A percentile compares a stretch with the other conserved stretches of the same genome.
Evolutionary conservation across 495 filamentous ascomycete species (phyloP).

Genomic region (Halenospora varia): DNA sequence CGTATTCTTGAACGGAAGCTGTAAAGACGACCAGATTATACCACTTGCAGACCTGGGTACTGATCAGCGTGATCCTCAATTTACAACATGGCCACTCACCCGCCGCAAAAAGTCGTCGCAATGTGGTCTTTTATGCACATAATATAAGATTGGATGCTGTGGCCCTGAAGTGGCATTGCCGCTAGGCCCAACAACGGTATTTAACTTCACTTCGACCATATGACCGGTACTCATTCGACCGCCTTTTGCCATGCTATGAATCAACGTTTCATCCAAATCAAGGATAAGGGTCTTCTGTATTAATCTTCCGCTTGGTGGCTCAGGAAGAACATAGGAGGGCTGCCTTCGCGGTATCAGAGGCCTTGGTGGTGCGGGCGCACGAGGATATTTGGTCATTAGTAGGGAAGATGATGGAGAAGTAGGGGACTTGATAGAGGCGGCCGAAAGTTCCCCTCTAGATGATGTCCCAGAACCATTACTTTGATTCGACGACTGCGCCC

Average conservation of each 20-base stretch:
- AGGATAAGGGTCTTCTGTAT: slow-evolving; percentile 88
- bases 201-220: slow-evolving; percentile 97
- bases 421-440: slow-evolving; percentile 73
- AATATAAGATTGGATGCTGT: slow-evolving; percentile 96
- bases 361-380: slow-evolving; percentile 79
- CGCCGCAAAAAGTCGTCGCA: slow-evolving; percentile 96
- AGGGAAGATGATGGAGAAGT: slow-evolving; percentile 73
- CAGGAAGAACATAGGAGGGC: slow-evolving; percentile 65
- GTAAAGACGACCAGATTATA: slow-evolving; percentile 98
- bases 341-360: slow-evolving; percentile 83
- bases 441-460: slow-evolving; percentile 30
- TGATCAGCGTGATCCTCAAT: slow-evolving; percentile 1
- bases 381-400: slow-evolving; percentile 79
- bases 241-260: slow-evolving; percentile 95
- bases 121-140: slow-evolving; percentile 94
- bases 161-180: slow-evolving; percentile 66
- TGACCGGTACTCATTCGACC: slow-evolving; percentile 94
- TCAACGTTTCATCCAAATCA: slow-evolving; percentile 94
- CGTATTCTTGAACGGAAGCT: slow-evolving; percentile 96
- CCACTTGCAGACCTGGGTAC: slow-evolving; percentile 76
- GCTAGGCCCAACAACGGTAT: slow-evolving; percentile 57
- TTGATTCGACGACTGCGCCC: slow-evolving; percentile 39
- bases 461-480: slow-evolving; percentile 26
- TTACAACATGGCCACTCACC: slow-evolving; percentile 37
- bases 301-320: slow-evolving; percentile 39